These are phyloP conservation scores for Handroanthus guayacan DNA, from an alignment of 257 asterid genomes.

Conservation along the genomic window DNA sequence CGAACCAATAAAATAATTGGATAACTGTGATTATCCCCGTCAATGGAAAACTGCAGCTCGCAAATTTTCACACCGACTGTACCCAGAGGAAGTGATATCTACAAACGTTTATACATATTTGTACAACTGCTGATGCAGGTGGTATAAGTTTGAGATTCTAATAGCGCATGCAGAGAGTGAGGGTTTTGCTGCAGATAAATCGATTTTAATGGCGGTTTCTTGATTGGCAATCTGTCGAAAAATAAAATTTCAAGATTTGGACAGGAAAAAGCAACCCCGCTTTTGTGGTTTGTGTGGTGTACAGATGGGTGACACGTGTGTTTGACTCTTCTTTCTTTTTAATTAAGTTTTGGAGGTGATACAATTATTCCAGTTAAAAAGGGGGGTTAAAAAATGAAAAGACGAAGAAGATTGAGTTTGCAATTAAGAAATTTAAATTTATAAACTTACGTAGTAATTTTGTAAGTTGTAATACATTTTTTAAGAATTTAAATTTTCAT, in stretches of 20 bases:
- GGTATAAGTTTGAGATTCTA: conserved; percentile 4
- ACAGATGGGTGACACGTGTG: conserved; percentile 44
- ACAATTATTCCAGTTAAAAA: too few species aligned
- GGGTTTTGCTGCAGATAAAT: neutral
- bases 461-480: too few species aligned
- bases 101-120: conserved; percentile 24
- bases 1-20: conserved; percentile 17
- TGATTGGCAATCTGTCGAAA: conserved; percentile 32
- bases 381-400: too few species aligned
- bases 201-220: conserved; percentile 45
- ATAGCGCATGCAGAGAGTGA: conserved; percentile 31
- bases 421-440: too few species aligned
- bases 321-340: too few species aligned
- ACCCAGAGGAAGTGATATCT: conserved; percentile 13
- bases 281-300: conserved; percentile 23
- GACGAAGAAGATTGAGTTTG: too few species aligned
- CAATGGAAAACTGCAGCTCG: conserved; percentile 14
- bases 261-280: conserved; percentile 22
- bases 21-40: neutral
- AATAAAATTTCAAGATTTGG: conserved; percentile 7
- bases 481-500: too few species aligned
- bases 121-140: conserved; percentile 44
- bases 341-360: too few species aligned
- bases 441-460: too few species aligned
- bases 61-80: conserved; percentile 31